Evolutionary conservation across 2,329 filamentous ascomycete species (phyloP).

Genomic region (Colletotrichum spinosum): DNA sequence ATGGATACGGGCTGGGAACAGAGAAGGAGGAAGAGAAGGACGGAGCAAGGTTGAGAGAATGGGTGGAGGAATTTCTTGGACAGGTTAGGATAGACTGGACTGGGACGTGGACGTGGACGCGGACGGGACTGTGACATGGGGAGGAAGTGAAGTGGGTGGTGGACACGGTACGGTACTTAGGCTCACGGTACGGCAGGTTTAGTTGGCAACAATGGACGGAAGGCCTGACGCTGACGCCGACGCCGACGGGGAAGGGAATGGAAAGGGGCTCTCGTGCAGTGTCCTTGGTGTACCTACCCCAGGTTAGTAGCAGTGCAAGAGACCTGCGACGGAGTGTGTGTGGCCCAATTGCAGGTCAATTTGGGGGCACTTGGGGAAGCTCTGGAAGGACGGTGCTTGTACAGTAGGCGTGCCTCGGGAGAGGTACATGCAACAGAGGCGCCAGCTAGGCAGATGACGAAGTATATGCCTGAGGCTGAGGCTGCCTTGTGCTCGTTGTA

Average conservation of each 20-base stretch:
- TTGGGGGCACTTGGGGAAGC: too few relatives aligned
- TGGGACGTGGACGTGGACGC: constrained; percentile 21
- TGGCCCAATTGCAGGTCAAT: too few relatives aligned
- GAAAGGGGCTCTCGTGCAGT: not conserved
- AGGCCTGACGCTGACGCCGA: not conserved
- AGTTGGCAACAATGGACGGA: too few relatives aligned
- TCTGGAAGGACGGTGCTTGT: too few relatives aligned
- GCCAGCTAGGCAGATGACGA: too few relatives aligned
- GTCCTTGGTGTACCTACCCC: too few relatives aligned
- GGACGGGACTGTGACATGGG: constrained; percentile 26
- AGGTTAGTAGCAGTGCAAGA: too few relatives aligned
- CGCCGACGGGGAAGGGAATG: constrained; percentile 11
- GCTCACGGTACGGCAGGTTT: too few relatives aligned
- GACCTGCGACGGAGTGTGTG: too few relatives aligned
- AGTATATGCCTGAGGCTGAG: too few relatives aligned
- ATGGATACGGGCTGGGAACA: constrained; percentile 29
- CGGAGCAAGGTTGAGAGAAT: constrained; percentile 40
- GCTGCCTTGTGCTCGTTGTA: constrained; percentile 5
- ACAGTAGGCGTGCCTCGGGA: too few relatives aligned
- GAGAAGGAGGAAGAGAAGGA: constrained; percentile 19
- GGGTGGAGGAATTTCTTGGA: constrained; percentile 21
- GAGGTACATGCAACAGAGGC: too few relatives aligned
- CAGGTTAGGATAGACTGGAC: constrained; percentile 4
- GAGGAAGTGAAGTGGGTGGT: constrained; percentile 7
- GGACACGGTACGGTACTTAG: constrained; percentile 24